Base-by-base conservation (phyloP, 225 moss, liverwort and hornwort genomes). In the Straminergon stramineum region DNA sequence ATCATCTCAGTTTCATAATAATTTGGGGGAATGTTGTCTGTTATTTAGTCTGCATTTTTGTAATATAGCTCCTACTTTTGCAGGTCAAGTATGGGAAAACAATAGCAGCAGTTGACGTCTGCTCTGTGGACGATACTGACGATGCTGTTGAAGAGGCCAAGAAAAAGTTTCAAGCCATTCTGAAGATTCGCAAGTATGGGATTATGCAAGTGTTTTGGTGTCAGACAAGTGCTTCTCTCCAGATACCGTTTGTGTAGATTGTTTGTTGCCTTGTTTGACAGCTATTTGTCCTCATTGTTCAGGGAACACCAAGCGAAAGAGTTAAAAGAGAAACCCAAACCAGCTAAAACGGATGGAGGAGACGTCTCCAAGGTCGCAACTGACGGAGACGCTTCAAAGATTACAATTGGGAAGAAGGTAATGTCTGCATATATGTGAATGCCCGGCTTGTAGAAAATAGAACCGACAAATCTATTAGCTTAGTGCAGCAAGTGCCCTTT, bases 111-210 rank as follows among this genome's bases (percentile, higher is more conserved):
- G 91, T 96, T 89, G 97, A 97, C 92, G 85, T 99, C 39, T 96
- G 96, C 90, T 93, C 96, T 85, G 90, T 99, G 85, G 94, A 94
- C 86, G 95, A 97, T 86, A 91, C 96, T 63, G 91, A 92, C 77
- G 95, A 92, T 64, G 99, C 99, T 93, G 91, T 85, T 88, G 95
- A 90, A 84, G 99, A 95, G 93, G 96, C 99, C 31, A 97, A 97
- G 93, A 99, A 95, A 91, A 97, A 94, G 88, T 99, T 96, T 90
- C 95, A 96, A 85, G 96, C 93, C 61, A 96, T 99, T 92, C 90
- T 97, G 55, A 99, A 97, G 91, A 95, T 95, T 84, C 95, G 97
- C 87, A 99, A 99, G 97, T 99, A 95, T 89, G 97, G 28, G 82
- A 87, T 73, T 52, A 41, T 53, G 73, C 75, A 41, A 82, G 34